These are phyloP conservation scores for Paecilomyces variotii DNA, from an alignment of 2,329 filamentous ascomycete genomes.

Conservation along the genomic window DNA sequence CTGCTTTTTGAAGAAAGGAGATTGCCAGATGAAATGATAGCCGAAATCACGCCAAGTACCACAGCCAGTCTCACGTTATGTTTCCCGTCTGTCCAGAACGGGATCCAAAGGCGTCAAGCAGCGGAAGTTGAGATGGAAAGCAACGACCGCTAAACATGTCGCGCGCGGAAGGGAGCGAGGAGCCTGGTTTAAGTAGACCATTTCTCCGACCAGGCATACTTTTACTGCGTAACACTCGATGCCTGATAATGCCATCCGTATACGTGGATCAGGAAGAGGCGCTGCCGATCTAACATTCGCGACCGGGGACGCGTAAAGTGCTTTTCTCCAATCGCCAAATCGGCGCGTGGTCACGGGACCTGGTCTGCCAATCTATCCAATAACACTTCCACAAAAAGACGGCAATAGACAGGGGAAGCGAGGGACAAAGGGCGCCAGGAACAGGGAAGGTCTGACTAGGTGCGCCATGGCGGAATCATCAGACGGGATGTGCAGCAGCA, in stretches of 20 bases:
- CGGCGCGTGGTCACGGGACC: constrained; percentile 28
- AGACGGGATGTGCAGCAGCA: neutral
- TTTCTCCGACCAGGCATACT: neutral
- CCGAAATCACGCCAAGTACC: neutral
- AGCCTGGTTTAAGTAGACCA: neutral
- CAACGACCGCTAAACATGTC: constrained; percentile 7
- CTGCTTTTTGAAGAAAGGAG: neutral
- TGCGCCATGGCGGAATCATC: neutral
- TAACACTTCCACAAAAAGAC: neutral
- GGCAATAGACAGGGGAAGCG: neutral
- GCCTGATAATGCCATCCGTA: neutral
- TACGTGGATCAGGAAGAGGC: neutral
- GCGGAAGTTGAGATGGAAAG: neutral
- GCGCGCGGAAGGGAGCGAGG: neutral
- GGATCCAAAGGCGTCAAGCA: neutral
- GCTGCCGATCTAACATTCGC: constrained; percentile 3
- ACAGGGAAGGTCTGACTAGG: neutral
- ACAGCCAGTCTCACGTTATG: neutral
- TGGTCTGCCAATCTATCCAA: neutral
- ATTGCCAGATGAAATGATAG: neutral
- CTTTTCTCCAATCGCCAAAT: constrained; percentile 27
- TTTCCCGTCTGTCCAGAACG: neutral
- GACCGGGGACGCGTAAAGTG: constrained; percentile 23
- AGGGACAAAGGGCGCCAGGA: neutral
- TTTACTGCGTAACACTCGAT: neutral